A percentile compares a stretch with the other conserved stretches of the same genome.
These are phyloP conservation scores for Crepidotus variabilis DNA, from an alignment of 768 basidiomycete genomes.

Conservation along the genomic window DNA sequence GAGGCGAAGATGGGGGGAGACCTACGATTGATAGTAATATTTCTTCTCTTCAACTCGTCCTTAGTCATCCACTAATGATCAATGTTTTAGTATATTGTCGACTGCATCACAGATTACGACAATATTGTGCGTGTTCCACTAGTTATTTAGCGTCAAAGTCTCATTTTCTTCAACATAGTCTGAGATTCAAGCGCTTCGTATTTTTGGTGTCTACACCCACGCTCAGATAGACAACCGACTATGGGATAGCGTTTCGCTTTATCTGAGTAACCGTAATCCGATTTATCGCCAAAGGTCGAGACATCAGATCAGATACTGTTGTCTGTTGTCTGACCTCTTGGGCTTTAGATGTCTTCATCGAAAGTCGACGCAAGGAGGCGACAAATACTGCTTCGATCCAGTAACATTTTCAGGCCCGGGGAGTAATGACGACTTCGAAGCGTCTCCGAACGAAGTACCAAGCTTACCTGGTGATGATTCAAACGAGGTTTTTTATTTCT, in stretches of 20 bases:
- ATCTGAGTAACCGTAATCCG: constrained; percentile 30
- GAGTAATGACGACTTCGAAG: background rate
- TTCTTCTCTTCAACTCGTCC: constrained; percentile 1
- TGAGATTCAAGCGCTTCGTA: constrained; percentile 17
- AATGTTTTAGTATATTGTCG: constrained; percentile 39
- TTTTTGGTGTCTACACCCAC: constrained; percentile 32
- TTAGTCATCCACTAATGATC: no score
- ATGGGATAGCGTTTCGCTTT: constrained; percentile 29
- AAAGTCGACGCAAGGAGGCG: background rate
- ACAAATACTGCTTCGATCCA: background rate
- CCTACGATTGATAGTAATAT: constrained; percentile 41
- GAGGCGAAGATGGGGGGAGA: constrained; percentile 61
- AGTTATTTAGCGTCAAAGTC: background rate
- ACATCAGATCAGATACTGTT: background rate
- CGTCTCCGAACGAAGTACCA: background rate
- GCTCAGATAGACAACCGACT: constrained; percentile 26
- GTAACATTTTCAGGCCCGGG: background rate
- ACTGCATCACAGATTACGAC: constrained; percentile 33
- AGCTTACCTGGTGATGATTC: constrained; percentile 38
- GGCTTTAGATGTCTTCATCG: constrained; percentile 41
- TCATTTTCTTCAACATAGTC: background rate
- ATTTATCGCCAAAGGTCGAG: constrained; percentile 49
- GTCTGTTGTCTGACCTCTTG: constrained; percentile 1
- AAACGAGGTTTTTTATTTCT: constrained; percentile 33
- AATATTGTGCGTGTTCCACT: constrained; percentile 11